These are phyloP conservation scores for Brettanomyces nanus DNA, from an alignment of 805 yeast genomes.

Conservation along the genomic window DNA sequence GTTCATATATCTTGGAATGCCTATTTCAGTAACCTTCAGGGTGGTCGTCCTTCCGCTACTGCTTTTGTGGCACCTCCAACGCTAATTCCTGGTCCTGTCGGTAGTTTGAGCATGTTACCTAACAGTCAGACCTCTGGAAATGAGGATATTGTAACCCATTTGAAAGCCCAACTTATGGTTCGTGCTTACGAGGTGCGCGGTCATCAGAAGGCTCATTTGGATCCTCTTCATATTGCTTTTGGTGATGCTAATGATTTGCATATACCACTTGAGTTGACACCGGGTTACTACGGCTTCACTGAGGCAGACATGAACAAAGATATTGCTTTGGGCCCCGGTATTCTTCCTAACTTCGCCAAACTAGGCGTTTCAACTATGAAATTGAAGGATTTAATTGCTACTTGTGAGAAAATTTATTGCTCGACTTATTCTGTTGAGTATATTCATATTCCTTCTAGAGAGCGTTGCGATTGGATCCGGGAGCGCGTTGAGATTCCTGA, in stretches of 20 bases:
- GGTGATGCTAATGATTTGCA: constrained; percentile 51
- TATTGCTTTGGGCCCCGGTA: constrained; percentile 95
- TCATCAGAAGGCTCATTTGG: constrained; percentile 89
- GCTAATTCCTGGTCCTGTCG: constrained; percentile 74
- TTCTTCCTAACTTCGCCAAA: constrained; percentile 81
- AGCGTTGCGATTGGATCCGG: constrained; percentile 97
- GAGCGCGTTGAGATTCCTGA: constrained; percentile 89
- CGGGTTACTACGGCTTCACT: constrained; percentile 87
- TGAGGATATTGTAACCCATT: constrained; percentile 72
- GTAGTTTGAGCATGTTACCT: constrained; percentile 57
- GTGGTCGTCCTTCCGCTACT: constrained; percentile 55
- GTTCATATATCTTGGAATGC: constrained; percentile 98
- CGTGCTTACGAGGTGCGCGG: constrained; percentile 99
- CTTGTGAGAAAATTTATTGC: constrained; percentile 83
- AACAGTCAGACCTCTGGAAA: constrained; percentile 40
- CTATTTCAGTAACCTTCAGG: constrained; percentile 82
- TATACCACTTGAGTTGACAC: constrained; percentile 78
- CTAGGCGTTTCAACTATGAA: constrained; percentile 53
- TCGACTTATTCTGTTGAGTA: constrained; percentile 88
- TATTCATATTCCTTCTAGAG: constrained; percentile 92
- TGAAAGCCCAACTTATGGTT: constrained; percentile 92
- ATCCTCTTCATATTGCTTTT: constrained; percentile 87
- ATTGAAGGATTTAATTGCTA: constrained; percentile 66
- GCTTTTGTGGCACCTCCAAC: constrained; percentile 94
- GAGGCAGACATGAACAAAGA: constrained; percentile 76